Base-by-base conservation (phyloP, 2,329 filamentous ascomycete genomes). In the Colletotrichum sojae region DNA sequence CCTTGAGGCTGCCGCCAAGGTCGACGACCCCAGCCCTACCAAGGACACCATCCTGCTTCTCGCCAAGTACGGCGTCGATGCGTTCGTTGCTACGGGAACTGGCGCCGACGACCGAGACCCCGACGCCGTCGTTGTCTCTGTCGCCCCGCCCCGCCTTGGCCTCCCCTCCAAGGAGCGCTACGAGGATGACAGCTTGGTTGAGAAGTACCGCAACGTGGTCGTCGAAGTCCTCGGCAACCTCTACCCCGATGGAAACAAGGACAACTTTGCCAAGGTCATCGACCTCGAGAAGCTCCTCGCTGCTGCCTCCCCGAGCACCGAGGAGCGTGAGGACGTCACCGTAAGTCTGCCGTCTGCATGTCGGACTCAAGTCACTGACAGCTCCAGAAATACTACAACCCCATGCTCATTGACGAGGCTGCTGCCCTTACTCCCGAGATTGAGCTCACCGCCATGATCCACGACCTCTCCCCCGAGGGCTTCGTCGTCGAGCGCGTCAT, bases 161-260 rank as follows among this genome's bases (percentile, higher is more conserved):
- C 83, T 91, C 8, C 89, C 89, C 1, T 86, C 88, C 2, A 88
- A 89, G 73, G 84, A 90, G 73, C 88, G 89, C 70, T 91, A 91
- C 73, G 81, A 86, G 39, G 85, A 90, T 70, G 82, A 84, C 36
- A 77, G 85, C 56, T 80, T 88, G 49, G 76, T 91, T 56, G 77
- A 79, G 20, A 81, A 84, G 39, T 91, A 91, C 74, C 82, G 80
- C 8, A 57, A 52, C 20, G 72, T 76, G n/a, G 70, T 70, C 9
- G 61, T 63, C 18, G 55, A 74, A 40, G 73, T 76, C 74, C 69
- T 76, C 45, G 45, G 60, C 6, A 74, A 75, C 9, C 77, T 82
- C 51, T 76, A 79, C 63, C 76, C 79, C 9, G 74, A 79, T 60
- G 76, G 74, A 39, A 78, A 78, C 56, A 76, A 83, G 71, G 75